Evolutionary conservation across 352 stramenopile genomes (phyloP), one percentile per base, ranked within the genome.

Genomic region (Pythium volutum): DNA sequence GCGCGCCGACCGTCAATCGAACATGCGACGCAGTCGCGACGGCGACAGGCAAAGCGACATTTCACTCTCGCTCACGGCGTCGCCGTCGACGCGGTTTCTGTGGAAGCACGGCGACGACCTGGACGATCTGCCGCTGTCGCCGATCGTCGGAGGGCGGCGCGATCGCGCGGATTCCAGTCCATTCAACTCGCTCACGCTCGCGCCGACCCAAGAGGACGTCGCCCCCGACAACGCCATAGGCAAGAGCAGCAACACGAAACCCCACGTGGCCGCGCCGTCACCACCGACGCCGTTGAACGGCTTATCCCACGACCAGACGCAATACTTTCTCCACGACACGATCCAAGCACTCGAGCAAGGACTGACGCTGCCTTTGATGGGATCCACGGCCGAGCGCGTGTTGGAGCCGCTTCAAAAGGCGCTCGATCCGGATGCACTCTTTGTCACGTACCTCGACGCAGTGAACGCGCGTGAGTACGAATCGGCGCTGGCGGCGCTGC

Each of bases 401-500:
- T n/a, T 57, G 20, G 38, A 39, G 52, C 51, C 69, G 53, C 69
- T 71, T 1, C 59, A 60, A 20, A 42, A 57, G 67, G n/a, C 51
- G 66, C 42, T 61, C 39, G 74, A 81, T 20, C 69, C 80, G 12
- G 82, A 83, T 41, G 79, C 77, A 23, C 61, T 89, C n/a, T 98
- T 96, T 60, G 80, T 92, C 20, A 71, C 78, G 33, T 98, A 96
- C 65, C 64, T 97, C 27, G 86, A 91, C 39, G 93, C 78, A 45
- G 69, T 98, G 14, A 70, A 83, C 45, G 63, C 84, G 26, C 79
- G 84, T 34, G 85, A 98, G 58, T 95, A 96, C 58, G 79, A 90
- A 36, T 75, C 74, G 16, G 91, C 94, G 22, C 64, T 98, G 5
- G 87, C 97, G 56, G 85, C 77, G 26, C 75, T 98, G n/a, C 92